Base-by-base conservation (phyloP, 345 rosid species). In the Dovyalis caffra region DNA sequence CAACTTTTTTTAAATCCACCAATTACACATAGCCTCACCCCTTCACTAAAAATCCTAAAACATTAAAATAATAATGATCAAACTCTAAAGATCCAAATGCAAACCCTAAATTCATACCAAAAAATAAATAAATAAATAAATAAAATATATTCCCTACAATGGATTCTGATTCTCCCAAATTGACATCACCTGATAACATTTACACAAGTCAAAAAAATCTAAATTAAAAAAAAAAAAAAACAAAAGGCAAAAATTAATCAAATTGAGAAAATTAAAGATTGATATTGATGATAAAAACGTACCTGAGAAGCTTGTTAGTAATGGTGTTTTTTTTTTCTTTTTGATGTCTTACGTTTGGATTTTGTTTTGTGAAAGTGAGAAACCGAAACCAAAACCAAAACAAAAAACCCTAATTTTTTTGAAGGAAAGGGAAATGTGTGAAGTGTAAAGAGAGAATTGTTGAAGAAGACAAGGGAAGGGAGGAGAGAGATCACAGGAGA, bases 141-240 rank as follows among this genome's bases (percentile, higher is more conserved):
- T 65, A 21, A 57, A 63, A 70, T 25, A 29, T 26, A 65, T 37
- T 68, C 76, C 73, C 79, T 64, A 71, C 47, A n/a, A 31, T 71
- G 67, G 14, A 66, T 71, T 35, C 47, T 49, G 70, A 75, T 72
- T 68, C 72, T 29, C 43, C 71, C 49, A 53, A 65, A 70, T 49
- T 64, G 74, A 78, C 40, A 72, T 11, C 66, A 69, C 74, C 77
- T 69, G 66, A 74, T 34, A 34, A 56, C 53, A 73, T 33, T 43
- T 21, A 63, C 25, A 73, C 31, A 33, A 26, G 25, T 34, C 57
- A 61, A 61, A 69, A 74, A 68, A 62, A 56, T n/a, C n/a, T n/a
- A 51, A 33, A 38, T 2, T 2, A 15, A 12, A 68, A 47, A 58
- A 8, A 65, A 74, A 3, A 15, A 11, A n/a, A 21, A 64, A 0